phyloP scores from a whole-genome alignment of 345 rosid species.

The Dipteronia dyeriana region DNA sequence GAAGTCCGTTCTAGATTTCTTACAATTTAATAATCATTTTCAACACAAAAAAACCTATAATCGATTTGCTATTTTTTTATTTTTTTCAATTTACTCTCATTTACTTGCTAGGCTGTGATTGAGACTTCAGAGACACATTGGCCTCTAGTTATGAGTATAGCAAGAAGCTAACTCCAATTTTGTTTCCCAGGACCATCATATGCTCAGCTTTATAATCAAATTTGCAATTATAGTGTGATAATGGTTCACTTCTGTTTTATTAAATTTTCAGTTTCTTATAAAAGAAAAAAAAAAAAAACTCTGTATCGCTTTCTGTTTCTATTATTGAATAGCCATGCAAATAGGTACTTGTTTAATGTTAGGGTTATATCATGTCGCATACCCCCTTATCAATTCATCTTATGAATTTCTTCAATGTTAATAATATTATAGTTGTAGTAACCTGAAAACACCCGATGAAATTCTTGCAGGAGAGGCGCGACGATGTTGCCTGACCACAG shows the following conservation, averaged over 20 bases:
- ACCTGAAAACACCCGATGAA: background rate
- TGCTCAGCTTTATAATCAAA: background rate
- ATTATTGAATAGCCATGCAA: background rate
- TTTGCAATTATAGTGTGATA: background rate
- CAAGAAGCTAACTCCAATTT: background rate
- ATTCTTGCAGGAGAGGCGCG: slow-evolving; percentile 34
- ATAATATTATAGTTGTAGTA: background rate
- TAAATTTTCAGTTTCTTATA: too few relatives aligned
- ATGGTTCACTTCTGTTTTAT: too few relatives aligned
- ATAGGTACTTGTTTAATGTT: background rate
- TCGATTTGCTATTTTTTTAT: too few relatives aligned
- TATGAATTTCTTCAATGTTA: background rate
- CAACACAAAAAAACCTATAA: too few relatives aligned
- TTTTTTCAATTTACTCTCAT: background rate
- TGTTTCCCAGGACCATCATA: background rate
- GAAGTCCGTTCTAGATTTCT: background rate
- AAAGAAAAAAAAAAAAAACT: background rate
- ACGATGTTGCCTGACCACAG: slow-evolving; percentile 43
- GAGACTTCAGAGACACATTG: background rate
- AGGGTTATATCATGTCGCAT: background rate
- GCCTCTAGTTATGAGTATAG: background rate
- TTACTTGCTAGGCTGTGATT: background rate
- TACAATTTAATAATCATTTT: background rate
- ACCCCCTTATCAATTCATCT: background rate
- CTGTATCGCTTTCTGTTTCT: background rate